phyloP scores from a whole-genome alignment of 2,329 filamentous ascomycete species.

The Cadophora malorum region DNA sequence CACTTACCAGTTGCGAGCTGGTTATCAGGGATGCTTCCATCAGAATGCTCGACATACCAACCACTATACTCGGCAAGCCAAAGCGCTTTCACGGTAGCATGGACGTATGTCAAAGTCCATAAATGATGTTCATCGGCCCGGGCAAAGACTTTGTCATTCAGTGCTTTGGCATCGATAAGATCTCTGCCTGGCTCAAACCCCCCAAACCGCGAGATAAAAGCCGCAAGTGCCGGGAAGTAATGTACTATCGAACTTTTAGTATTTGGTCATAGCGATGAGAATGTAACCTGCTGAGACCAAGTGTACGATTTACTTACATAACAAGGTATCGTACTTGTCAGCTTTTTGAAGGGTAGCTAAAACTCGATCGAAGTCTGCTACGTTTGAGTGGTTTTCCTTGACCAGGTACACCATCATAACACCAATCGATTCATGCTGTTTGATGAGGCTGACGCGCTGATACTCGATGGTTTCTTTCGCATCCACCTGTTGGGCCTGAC shows the following conservation, averaged over 20 bases:
- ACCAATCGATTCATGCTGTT: slow-evolving; percentile 88
- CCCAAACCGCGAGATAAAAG: slow-evolving; percentile 79
- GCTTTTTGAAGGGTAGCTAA: slow-evolving; percentile 70
- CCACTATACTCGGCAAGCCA: slow-evolving; percentile 96
- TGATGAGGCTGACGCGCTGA: slow-evolving; percentile 78
- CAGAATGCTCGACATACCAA: slow-evolving; percentile 78
- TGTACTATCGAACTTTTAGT: slow-evolving; percentile 61
- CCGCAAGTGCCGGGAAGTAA: slow-evolving; percentile 79
- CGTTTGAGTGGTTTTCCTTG: slow-evolving; percentile 73
- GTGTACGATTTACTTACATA: slow-evolving; percentile 50
- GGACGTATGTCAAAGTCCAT: slow-evolving; percentile 78
- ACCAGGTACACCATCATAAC: slow-evolving; percentile 82
- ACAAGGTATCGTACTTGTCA: slow-evolving; percentile 76
- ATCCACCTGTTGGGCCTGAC: slow-evolving; percentile 66
- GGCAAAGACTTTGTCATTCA: slow-evolving; percentile 73
- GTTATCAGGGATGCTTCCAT: slow-evolving; percentile 65
- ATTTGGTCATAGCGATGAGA: not conserved
- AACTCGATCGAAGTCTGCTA: slow-evolving; percentile 76
- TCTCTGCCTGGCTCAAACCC: slow-evolving; percentile 75
- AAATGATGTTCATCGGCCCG: slow-evolving; percentile 65
- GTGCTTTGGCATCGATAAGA: slow-evolving; percentile 70
- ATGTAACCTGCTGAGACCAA: not conserved
- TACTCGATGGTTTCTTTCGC: slow-evolving; percentile 80
- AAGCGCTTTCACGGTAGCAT: slow-evolving; percentile 79
- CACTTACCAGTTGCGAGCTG: slow-evolving; percentile 63